Conservation (phyloP, 495 filamentous ascomycete genomes). For the Penicillium subrubescens region DNA sequence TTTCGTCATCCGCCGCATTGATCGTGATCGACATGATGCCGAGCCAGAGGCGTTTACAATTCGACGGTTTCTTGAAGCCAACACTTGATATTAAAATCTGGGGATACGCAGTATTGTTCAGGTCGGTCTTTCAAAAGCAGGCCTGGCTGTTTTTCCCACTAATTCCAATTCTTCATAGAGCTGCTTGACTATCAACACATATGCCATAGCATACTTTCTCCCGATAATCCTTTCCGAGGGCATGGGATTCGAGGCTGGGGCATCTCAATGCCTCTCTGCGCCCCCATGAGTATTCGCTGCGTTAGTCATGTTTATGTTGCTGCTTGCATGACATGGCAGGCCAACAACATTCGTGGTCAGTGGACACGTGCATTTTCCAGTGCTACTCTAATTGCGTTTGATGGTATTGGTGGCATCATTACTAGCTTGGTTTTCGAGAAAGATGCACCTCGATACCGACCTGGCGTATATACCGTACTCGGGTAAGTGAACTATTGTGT, state of each 20-base stretch:
- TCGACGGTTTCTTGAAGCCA: constrained; percentile 48
- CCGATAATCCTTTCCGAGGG: constrained; percentile 54
- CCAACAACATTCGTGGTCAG: constrained; percentile 61
- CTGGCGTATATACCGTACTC: constrained; percentile 8
- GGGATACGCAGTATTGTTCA: constrained; percentile 70
- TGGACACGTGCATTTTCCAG: constrained; percentile 60
- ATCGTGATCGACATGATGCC: constrained; percentile 55
- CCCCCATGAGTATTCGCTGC: constrained; percentile 58
- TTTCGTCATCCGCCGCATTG: constrained; percentile 52
- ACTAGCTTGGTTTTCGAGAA: constrained; percentile 55
- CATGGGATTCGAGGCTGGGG: constrained; percentile 47
- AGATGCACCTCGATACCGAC: constrained; percentile 39
- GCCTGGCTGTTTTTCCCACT: too few relatives aligned
- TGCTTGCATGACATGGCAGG: constrained; percentile 53
- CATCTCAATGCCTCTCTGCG: constrained; percentile 56
- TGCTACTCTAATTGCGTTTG: constrained; percentile 47
- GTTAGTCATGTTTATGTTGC: constrained; percentile 58
- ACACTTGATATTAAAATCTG: constrained; percentile 66
- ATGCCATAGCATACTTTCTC: constrained; percentile 62
- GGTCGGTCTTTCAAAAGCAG: constrained; percentile 45
- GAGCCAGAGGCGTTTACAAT: constrained; percentile 38
- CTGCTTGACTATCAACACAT: constrained; percentile 26
- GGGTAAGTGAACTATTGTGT: background rate
- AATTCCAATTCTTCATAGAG: background rate
- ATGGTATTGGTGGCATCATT: constrained; percentile 58